A percentile compares a stretch with the other conserved stretches of the same genome.
phyloP scores from a whole-genome alignment of 2,329 filamentous ascomycete genomes.

The Paraphoma chrysanthemicola region DNA sequence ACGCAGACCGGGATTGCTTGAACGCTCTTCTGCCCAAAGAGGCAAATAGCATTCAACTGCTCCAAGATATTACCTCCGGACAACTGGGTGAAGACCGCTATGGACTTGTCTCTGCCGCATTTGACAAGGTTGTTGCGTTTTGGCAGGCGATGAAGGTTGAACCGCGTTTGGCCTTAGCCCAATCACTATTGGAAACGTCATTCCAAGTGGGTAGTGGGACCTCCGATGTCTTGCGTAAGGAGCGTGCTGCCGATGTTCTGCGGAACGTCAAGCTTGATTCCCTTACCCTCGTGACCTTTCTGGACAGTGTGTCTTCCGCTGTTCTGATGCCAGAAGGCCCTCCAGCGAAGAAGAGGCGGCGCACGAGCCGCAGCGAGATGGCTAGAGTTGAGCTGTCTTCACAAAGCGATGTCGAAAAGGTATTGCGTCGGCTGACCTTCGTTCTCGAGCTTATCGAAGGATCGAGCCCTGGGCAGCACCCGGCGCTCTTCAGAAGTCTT shows the following conservation, averaged over 20 bases:
- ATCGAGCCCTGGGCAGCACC: slow-evolving; percentile 76
- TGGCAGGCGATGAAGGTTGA: slow-evolving; percentile 76
- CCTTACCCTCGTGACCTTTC: slow-evolving; percentile 72
- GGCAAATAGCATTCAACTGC: slow-evolving; percentile 62
- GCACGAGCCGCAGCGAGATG: slow-evolving; percentile 76
- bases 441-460: slow-evolving; percentile 88
- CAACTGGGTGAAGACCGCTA: slow-evolving; percentile 54
- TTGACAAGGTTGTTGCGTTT: slow-evolving; percentile 72
- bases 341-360: slow-evolving; percentile 78
- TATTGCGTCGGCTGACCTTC: slow-evolving; percentile 80
- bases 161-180: slow-evolving; percentile 65
- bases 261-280: slow-evolving; percentile 76
- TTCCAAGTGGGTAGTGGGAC: slow-evolving; percentile 50
- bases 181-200: slow-evolving; percentile 68
- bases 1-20: slow-evolving; percentile 62
- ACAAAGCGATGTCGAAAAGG: slow-evolving; percentile 69
- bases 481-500: slow-evolving; percentile 76
- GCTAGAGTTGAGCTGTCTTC: slow-evolving; percentile 67
- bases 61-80: slow-evolving; percentile 60
- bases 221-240: slow-evolving; percentile 56
- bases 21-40: slow-evolving; percentile 63
- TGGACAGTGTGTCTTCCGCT: slow-evolving; percentile 77
- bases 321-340: slow-evolving; percentile 74
- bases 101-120: slow-evolving; percentile 69
- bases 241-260: slow-evolving; percentile 71